These are phyloP conservation scores for Cladosporium velox DNA, from an alignment of 2,329 filamentous ascomycete species.

Conservation along the genomic window DNA sequence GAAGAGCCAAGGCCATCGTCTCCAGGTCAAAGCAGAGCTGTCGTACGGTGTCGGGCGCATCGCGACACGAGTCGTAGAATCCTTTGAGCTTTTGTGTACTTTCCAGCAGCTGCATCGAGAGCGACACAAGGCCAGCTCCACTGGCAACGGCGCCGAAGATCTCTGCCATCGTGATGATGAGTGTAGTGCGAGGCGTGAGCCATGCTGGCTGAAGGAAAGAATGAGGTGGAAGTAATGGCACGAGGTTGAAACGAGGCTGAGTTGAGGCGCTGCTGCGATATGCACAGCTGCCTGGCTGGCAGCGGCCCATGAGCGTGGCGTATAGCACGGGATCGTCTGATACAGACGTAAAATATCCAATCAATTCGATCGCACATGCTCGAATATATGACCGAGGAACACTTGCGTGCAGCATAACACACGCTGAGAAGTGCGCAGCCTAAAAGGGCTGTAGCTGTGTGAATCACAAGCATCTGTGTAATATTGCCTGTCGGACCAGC, in stretches of 20 bases:
- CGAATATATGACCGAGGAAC: too few relatives aligned
- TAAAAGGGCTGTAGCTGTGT: too few relatives aligned
- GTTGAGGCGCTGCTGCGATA: background rate
- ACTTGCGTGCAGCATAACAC: too few relatives aligned
- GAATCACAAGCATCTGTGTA: too few relatives aligned
- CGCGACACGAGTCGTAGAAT: conserved; percentile 14
- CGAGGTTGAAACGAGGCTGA: background rate
- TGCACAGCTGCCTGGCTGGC: background rate
- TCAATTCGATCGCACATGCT: too few relatives aligned
- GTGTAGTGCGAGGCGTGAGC: too few relatives aligned
- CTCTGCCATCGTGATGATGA: conserved; percentile 19
- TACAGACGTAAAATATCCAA: too few relatives aligned
- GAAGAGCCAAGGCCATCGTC: conserved; percentile 16
- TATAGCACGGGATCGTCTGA: background rate
- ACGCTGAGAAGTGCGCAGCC: too few relatives aligned
- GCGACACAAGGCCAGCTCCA: conserved; percentile 20
- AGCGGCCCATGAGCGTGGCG: background rate
- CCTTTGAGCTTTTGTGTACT: conserved; percentile 20
- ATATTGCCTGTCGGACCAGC: too few relatives aligned
- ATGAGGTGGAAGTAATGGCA: background rate
- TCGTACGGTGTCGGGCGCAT: conserved; percentile 9
- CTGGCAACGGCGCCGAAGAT: conserved; percentile 21
- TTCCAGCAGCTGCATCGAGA: conserved; percentile 23
- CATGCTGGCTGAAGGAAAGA: too few relatives aligned
- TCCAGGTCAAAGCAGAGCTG: conserved; percentile 12